Base-by-base conservation (phyloP, 1,284 basidiomycete genomes). In the Ustilago loliicola region DNA sequence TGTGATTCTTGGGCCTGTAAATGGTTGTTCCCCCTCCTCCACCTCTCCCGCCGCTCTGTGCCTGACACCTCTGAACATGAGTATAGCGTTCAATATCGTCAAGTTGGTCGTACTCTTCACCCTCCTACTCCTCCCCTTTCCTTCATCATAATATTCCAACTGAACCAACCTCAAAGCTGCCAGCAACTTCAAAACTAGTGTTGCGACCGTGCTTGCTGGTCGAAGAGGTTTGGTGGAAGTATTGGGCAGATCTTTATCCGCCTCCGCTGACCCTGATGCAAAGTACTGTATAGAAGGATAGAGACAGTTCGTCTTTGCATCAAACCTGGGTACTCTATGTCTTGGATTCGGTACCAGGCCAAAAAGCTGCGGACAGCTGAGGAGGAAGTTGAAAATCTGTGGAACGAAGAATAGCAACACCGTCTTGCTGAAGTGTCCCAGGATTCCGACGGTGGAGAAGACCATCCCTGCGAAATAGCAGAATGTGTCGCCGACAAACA, bases 361-460 rank as follows among this genome's bases (percentile, higher is more conserved):
- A 83, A 98, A 98, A 1, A 99, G 88, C 86, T 99, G 97, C 3
- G 97, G 97, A 79, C 93, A 94, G 25, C 95, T 97, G 42, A 98
- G 89, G 48, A 98, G 59, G 83, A 99, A 99, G 87, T 99, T 99
- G 91, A 98, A 94, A 74, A 98, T 93, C 86, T 99, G 97, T 5
- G 97, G 97, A 36, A 98, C 89, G 89, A 99, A 99, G 89, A 99
- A 98, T 30, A 99, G 89, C 57, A 98, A 89, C 4, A 99, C 88
- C 0, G 96, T 99, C 88, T 99, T 99, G 63, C 94, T 94, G 87
- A 97, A 98, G 87, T 99, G 97, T 0, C 94, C 95, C 25, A 86
- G 53, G 8, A 86, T 78, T 11, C 82, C 85, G 1, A 77, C 81
- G 3, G 80, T 76, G 3, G 81, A 78, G 15, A 86, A 77, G 2